A percentile compares a stretch with the other conserved stretches of the same genome.
phyloP scores from a whole-genome alignment of 768 basidiomycete species.

The Strobilomyces confusus region DNA sequence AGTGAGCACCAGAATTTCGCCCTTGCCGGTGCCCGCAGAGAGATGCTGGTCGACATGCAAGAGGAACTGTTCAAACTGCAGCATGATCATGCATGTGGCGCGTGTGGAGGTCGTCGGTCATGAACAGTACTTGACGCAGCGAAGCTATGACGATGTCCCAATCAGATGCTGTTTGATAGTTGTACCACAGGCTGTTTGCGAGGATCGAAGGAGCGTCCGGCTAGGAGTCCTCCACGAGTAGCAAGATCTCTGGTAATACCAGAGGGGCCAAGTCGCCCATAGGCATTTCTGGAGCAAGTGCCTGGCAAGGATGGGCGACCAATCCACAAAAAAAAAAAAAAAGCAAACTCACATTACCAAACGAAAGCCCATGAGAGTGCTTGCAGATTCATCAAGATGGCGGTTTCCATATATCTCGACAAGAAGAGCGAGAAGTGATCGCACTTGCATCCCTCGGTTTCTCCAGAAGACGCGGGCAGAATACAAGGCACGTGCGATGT shows the following conservation, averaged over 20 bases:
- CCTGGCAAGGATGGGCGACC: constrained; percentile 24
- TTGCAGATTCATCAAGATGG: constrained; percentile 50
- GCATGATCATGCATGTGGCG: constrained; percentile 51
- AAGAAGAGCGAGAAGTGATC: constrained; percentile 58
- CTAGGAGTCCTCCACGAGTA: constrained; percentile 56
- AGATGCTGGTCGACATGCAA: constrained; percentile 74
- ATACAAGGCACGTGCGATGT: constrained; percentile 57
- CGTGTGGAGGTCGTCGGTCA: constrained; percentile 44
- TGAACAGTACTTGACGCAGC: constrained; percentile 61
- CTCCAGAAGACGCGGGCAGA: constrained; percentile 61
- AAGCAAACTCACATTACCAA: constrained; percentile 49
- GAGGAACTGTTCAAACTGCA: constrained; percentile 68
- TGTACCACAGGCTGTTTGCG: constrained; percentile 78
- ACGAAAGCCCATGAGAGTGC: constrained; percentile 49
- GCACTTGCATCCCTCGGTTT: constrained; percentile 60
- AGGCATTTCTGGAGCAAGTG: constrained; percentile 37
- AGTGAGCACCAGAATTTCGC: constrained; percentile 55
- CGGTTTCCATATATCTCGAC: constrained; percentile 60
- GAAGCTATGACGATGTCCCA: constrained; percentile 81
- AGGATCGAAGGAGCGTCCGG: constrained; percentile 63
- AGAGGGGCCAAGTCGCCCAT: constrained; percentile 34
- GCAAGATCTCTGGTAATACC: constrained; percentile 58
- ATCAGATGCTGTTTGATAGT: constrained; percentile 64
- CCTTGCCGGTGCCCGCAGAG: constrained; percentile 62
- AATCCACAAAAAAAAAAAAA: not conserved